These are phyloP conservation scores for Termitomyces sp. DNA, from an alignment of 768 basidiomycete species.

Conservation along the genomic window DNA sequence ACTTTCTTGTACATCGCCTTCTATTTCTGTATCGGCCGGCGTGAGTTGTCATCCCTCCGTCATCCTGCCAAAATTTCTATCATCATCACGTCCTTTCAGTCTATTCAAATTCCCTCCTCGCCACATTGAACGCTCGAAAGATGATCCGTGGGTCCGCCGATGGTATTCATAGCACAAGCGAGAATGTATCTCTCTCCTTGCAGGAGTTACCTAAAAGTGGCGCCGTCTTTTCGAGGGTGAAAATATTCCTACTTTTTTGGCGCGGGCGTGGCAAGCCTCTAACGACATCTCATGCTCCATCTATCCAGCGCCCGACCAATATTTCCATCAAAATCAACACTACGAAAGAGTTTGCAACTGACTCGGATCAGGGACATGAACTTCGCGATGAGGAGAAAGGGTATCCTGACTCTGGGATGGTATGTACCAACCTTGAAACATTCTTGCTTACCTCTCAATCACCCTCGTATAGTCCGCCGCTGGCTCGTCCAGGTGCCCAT, in stretches of 20 bases:
- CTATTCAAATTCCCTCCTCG: constrained; percentile 56
- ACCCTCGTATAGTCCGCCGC: neutral
- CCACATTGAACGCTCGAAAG: constrained; percentile 51
- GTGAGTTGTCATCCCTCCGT: constrained; percentile 29
- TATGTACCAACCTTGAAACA: neutral
- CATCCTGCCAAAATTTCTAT: neutral
- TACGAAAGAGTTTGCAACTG: constrained; percentile 41
- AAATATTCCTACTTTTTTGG: constrained; percentile 4
- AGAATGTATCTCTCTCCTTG: constrained; percentile 32
- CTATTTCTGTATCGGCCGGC: constrained; percentile 53
- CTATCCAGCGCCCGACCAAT: constrained; percentile 32
- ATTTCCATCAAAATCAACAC: constrained; percentile 54
- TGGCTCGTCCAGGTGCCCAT: constrained; percentile 8
- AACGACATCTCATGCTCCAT: neutral
- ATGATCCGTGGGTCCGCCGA: constrained; percentile 36
- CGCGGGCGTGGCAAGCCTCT: neutral
- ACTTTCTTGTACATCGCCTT: constrained; percentile 55
- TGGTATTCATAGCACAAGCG: constrained; percentile 33
- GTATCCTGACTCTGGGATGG: constrained; percentile 10
- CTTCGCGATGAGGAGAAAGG: constrained; percentile 15
- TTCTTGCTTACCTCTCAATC: neutral
- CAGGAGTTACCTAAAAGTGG: constrained; percentile 31
- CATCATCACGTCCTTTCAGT: constrained; percentile 25
- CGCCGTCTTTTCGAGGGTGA: constrained; percentile 25
- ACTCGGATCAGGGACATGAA: constrained; percentile 28